Evolutionary conservation across 805 yeast species (phyloP), one percentile per base, ranked within the genome.

Genomic region (Komagataella pseudopastoris): DNA sequence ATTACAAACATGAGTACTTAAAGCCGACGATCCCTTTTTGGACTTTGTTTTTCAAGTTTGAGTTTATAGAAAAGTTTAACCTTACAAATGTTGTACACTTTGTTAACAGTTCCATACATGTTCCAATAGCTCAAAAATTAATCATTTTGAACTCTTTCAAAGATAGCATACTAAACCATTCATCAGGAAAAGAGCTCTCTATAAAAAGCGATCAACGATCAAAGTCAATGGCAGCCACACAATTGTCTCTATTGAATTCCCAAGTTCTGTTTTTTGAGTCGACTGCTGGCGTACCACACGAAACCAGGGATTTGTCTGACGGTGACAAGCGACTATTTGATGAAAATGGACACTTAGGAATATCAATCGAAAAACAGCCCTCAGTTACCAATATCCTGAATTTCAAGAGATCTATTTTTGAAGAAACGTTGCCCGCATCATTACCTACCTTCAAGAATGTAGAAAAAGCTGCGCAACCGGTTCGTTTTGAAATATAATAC

Each of bases 401-500:
- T 10, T 55, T 63, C 56, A 58, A 23, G 50, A 54, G 22, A 22
- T 58, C 23, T 14, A 49, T 23, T 22, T 59, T 64, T 48, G 57
- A 51, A 22, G 49, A 55, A 51, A 17, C 51, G 59, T 1, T 46
- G n/a, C 60, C 64, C 0, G 67, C 72, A 6, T 56, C 64, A 1
- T 52, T 80, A 20, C 91, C 90, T 1, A 67, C 72, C 4, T 82
- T 82, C 61, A 77, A 73, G 55, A 80, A 81, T 59, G 79, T 82
- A 6, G 90, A 85, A 56, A 80, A 78, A 60, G 84, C 86, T 4
- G 68, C 69, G 51, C 66, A 69, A 18, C 67, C 76, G 10, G 67
- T 77, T 8, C 39, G 39, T 30, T 30, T 30, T 14, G 39, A 30
- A 30, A 30, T 30, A 8, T 30, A 14, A 6, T 4, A 10, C 39